Evolutionary conservation across 257 asterid species (phyloP).

Genomic region (Solanum appendiculatum): DNA sequence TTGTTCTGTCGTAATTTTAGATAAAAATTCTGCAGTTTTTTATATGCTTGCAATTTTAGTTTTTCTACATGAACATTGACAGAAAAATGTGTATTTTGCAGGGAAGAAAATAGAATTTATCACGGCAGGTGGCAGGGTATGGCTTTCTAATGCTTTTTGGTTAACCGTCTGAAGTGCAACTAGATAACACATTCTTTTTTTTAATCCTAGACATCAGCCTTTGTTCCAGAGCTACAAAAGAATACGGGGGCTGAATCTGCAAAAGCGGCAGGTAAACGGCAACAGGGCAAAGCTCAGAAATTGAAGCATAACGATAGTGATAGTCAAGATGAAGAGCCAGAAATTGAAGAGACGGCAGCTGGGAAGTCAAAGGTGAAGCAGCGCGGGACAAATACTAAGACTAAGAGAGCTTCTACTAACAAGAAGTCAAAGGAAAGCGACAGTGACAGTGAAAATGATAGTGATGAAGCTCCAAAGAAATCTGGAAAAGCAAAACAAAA

Average conservation of each 20-base stretch:
- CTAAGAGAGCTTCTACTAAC: constrained; percentile 28
- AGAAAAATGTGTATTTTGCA: constrained; percentile 23
- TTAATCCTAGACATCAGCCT: constrained; percentile 73
- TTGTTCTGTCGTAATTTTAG: neutral
- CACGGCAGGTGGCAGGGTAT: constrained; percentile 91
- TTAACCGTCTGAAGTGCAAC: neutral
- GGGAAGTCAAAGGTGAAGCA: constrained; percentile 8
- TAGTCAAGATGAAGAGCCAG: constrained; percentile 28
- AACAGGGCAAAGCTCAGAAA: constrained; percentile 17
- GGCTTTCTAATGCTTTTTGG: constrained; percentile 10
- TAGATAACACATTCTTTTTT: neutral
- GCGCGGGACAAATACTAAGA: constrained; percentile 22
- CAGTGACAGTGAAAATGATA: constrained; percentile 17
- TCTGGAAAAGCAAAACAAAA: constrained; percentile 25
- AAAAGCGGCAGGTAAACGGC: constrained; percentile 29
- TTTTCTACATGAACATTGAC: neutral
- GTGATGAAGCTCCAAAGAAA: constrained; percentile 19
- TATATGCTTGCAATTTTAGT: neutral
- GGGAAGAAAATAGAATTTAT: constrained; percentile 88
- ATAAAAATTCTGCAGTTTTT: neutral
- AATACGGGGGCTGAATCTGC: constrained; percentile 48
- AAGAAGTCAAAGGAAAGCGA: constrained; percentile 19
- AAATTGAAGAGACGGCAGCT: constrained; percentile 20
- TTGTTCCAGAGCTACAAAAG: constrained; percentile 85
- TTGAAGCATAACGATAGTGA: constrained; percentile 7